These are phyloP conservation scores for Rhododendron vialii DNA, from an alignment of 148 eudicot genomes.

Conservation along the genomic window DNA sequence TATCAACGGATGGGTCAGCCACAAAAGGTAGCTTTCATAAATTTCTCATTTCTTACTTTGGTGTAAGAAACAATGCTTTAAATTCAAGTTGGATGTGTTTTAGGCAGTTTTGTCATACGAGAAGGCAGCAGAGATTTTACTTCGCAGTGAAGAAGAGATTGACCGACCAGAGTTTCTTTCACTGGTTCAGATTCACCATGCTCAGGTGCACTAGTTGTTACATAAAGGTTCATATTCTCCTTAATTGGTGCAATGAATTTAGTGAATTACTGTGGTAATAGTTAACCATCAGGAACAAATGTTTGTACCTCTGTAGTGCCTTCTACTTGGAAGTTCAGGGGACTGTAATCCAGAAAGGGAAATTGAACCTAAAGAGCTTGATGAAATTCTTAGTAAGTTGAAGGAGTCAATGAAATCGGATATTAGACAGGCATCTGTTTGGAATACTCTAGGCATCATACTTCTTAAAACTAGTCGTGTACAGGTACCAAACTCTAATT, in stretches of 20 bases:
- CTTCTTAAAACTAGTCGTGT: constrained; percentile 81
- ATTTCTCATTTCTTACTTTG: constrained; percentile 8
- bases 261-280: background rate
- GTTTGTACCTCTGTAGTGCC: constrained; percentile 46
- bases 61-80: background rate
- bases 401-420: constrained; percentile 76
- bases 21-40: constrained; percentile 61
- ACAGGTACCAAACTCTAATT: constrained; percentile 44
- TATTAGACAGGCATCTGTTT: constrained; percentile 82
- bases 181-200: constrained; percentile 91
- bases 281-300: background rate
- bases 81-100: background rate
- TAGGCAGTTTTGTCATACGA: constrained; percentile 81
- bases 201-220: constrained; percentile 53
- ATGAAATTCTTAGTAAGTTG: constrained; percentile 62
- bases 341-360: constrained; percentile 60
- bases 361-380: constrained; percentile 70
- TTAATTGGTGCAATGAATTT: background rate
- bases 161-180: constrained; percentile 92
- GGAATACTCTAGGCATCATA: constrained; percentile 87
- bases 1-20: constrained; percentile 92
- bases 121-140: constrained; percentile 88
- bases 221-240: background rate
- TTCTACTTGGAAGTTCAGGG: constrained; percentile 76
- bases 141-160: constrained; percentile 82